phyloP scores from a whole-genome alignment of 805 yeast species.

The Saccharomycopsis amapae region DNA sequence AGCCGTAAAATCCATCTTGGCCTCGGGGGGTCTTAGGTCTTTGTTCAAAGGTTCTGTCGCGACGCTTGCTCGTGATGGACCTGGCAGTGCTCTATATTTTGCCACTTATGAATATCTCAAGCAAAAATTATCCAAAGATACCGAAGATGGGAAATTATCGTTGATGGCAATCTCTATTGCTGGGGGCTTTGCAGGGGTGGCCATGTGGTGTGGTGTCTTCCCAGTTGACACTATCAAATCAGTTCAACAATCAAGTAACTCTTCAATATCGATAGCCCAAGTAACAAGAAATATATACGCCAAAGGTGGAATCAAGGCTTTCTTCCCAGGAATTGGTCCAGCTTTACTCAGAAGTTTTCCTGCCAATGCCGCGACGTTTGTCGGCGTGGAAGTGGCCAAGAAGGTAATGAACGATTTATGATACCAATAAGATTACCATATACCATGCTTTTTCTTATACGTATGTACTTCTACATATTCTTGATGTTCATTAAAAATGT shows the following conservation, averaged over 20 bases:
- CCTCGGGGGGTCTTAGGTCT: constrained; percentile 76
- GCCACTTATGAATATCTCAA: constrained; percentile 89
- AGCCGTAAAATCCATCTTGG: constrained; percentile 60
- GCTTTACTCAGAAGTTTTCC: constrained; percentile 94
- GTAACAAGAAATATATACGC: constrained; percentile 65
- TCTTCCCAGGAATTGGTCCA: constrained; percentile 97
- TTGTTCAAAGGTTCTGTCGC: constrained; percentile 88
- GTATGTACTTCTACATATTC: neutral
- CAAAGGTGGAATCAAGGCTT: constrained; percentile 79
- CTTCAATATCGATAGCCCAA: constrained; percentile 46
- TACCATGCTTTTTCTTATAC: neutral
- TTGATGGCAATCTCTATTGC: constrained; percentile 74
- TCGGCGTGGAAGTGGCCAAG: constrained; percentile 81
- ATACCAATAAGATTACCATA: neutral
- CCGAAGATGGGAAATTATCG: constrained; percentile 46
- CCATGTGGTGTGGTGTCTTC: constrained; percentile 96
- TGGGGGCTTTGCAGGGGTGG: constrained; percentile 93
- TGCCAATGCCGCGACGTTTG: constrained; percentile 97
- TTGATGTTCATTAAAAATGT: neutral
- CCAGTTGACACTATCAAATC: constrained; percentile 94
- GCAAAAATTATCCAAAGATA: constrained; percentile 41
- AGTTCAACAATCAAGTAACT: constrained; percentile 61
- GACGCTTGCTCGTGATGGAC: constrained; percentile 93
- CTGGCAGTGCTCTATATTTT: constrained; percentile 92
- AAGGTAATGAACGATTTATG: constrained; percentile 10